Conservation (phyloP, 768 basidiomycete species). For the Lentinula aciculospora region DNA sequence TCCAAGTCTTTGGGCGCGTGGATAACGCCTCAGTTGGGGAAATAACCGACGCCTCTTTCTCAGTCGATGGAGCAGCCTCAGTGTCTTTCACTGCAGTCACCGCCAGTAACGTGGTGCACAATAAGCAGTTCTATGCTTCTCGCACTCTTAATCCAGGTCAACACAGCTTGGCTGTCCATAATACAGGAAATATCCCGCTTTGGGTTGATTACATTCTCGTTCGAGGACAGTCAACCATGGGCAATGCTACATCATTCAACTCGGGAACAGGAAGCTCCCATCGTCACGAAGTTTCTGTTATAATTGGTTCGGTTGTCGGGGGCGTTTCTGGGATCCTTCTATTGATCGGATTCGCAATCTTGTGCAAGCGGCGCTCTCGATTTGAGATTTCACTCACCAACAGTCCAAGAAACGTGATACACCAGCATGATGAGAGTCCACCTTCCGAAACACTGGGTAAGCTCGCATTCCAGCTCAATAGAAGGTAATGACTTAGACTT, state of each 20-base stretch:
- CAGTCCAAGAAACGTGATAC: background rate
- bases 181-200: slow-evolving; percentile 7
- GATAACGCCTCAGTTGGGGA: slow-evolving; percentile 13
- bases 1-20: slow-evolving; percentile 16
- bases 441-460: background rate
- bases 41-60: slow-evolving; percentile 14
- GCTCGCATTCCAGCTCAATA: background rate
- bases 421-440: too few relatives aligned
- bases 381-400: background rate
- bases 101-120: slow-evolving; percentile 12
- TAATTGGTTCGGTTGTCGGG: background rate
- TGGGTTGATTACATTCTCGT: slow-evolving; percentile 19
- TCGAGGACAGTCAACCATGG: background rate
- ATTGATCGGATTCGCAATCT: background rate
- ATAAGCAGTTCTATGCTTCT: slow-evolving; percentile 16
- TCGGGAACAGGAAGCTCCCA: background rate
- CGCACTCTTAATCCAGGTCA: slow-evolving; percentile 10
- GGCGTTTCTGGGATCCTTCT: background rate
- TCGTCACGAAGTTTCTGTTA: background rate
- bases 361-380: slow-evolving; percentile 8
- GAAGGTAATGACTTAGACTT: background rate
- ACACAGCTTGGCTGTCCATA: slow-evolving; percentile 14
- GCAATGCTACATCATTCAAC: background rate
- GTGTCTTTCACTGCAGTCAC: slow-evolving; percentile 13
- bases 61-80: slow-evolving; percentile 15